A percentile compares a stretch with the other conserved stretches of the same genome.
These are phyloP conservation scores for Claviceps lovelessii DNA, from an alignment of 2,329 filamentous ascomycete species.

Conservation along the genomic window DNA sequence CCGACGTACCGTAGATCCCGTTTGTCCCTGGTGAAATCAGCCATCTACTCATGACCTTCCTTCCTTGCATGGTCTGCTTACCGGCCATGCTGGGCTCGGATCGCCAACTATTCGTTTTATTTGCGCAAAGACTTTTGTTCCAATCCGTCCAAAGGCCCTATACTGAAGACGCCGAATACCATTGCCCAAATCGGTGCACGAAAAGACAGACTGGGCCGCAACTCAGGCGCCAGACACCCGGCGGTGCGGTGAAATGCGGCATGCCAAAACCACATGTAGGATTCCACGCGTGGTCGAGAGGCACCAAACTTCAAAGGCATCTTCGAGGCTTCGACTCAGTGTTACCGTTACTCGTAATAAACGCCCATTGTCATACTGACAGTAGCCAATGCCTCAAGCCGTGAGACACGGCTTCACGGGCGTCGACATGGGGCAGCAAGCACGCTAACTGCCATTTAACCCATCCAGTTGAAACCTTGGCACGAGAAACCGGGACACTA, in stretches of 20 bases:
- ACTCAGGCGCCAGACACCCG: neutral
- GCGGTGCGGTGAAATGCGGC: neutral
- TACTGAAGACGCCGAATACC: neutral
- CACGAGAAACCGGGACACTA: neutral
- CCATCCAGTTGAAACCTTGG: neutral
- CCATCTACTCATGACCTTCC: neutral
- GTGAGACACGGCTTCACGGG: neutral
- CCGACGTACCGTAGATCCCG: neutral
- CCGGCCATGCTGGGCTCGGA: neutral
- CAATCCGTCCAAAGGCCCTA: neutral
- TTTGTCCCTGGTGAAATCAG: too few species aligned
- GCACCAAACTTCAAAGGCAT: neutral
- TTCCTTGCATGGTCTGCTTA: neutral
- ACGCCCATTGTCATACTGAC: neutral
- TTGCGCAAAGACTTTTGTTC: neutral
- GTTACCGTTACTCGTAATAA: neutral
- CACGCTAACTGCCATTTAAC: neutral
- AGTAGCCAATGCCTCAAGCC: neutral
- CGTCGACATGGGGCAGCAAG: constrained; percentile 1
- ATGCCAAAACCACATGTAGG: neutral
- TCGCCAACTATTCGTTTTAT: too few species aligned
- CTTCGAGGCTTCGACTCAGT: too few species aligned
- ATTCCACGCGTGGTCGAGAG: neutral
- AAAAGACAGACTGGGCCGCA: neutral
- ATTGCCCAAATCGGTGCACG: neutral